These are phyloP conservation scores for Pleomassaria siparia DNA, from an alignment of 2,329 filamentous ascomycete genomes.

Conservation along the genomic window DNA sequence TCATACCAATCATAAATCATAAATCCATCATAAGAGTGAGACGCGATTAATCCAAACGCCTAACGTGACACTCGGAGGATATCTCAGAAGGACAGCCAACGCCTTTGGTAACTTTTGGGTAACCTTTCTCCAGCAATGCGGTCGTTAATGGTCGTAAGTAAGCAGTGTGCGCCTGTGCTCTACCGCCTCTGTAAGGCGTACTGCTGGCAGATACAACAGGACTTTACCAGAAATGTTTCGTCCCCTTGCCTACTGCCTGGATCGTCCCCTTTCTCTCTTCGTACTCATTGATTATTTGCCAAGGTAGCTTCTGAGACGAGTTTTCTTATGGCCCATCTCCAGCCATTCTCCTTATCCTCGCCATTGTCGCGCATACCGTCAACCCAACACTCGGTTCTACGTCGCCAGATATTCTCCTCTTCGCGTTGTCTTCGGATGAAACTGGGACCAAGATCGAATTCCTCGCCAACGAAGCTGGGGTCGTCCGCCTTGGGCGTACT, in stretches of 20 bases:
- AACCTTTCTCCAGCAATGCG: conserved; percentile 25
- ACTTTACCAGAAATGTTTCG: too few relatives aligned
- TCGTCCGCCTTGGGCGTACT: conserved; percentile 29
- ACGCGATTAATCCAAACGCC: conserved; percentile 28
- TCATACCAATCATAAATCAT: conserved; percentile 32
- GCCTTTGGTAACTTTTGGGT: conserved; percentile 29
- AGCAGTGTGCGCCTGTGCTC: conserved; percentile 15
- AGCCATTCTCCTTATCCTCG: conserved; percentile 52
- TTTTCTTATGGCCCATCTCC: conserved; percentile 73
- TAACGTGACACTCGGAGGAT: conserved; percentile 40
- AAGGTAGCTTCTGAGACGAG: conserved; percentile 40
- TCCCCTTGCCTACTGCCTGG: too few relatives aligned
- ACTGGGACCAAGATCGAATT: conserved; percentile 95
- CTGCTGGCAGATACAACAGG: too few relatives aligned
- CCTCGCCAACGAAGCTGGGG: conserved; percentile 71
- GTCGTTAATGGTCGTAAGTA: conserved; percentile 32
- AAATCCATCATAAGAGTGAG: conserved; percentile 41
- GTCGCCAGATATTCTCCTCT: conserved; percentile 88
- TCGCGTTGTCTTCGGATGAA: conserved; percentile 87
- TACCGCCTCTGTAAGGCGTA: too few relatives aligned
- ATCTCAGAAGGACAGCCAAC: conserved; percentile 27
- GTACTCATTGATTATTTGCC: too few relatives aligned
- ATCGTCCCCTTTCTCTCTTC: too few relatives aligned
- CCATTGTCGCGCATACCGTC: conserved; percentile 54
- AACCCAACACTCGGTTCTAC: conserved; percentile 86